Base-by-base conservation (phyloP, 2,329 filamentous ascomycete species). In the Xylaria sp. region DNA sequence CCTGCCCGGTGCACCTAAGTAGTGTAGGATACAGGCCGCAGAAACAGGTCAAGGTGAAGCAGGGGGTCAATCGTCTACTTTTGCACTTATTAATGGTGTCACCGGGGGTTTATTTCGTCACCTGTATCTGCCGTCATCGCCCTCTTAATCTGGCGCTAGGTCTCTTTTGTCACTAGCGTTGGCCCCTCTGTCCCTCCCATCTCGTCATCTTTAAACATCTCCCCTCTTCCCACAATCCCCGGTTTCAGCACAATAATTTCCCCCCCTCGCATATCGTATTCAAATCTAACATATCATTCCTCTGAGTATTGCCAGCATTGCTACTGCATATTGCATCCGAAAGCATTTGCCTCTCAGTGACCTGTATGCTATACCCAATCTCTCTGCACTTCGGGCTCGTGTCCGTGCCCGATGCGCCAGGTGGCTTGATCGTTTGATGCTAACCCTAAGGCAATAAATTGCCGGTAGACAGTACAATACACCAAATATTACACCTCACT, bases 371-470 rank as follows among this genome's bases (percentile, higher is more conserved):
- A 23, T 46, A 28, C 59, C 57, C 54, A 51, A 46, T 15, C 26
- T 44, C 38, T 28, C 38, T 28, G 20, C 59, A 9, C 57, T 28
- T 20, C 46, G 3, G 53, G 71, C 69, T 72, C 67, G 68, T 71
- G 62, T 72, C 70, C 66, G 69, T 71, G 62, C 73, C 71, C 68
- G 68, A 73, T 71, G 70, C 44, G 63, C 70, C 75, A 75, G 69
- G 73, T 74, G 73, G 71, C 74, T 72, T 74, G 42, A 61, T 68
- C 40, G 58, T 64, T 72, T 69, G 67, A 72, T 72, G 69, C 73
- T 75, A 76, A 75, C 74, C 74, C 75, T 75, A 75, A 68, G 69
- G 69, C 66, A 68, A 73, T 68, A 71, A 69, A 63, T 23, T 67
- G 48, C 67, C 56, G 54, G 59, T 66, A 71, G 63, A 66, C 65